Evolutionary conservation across 176 grass and related monocot species (phyloP).

Genomic region (Olyra latifolia): DNA sequence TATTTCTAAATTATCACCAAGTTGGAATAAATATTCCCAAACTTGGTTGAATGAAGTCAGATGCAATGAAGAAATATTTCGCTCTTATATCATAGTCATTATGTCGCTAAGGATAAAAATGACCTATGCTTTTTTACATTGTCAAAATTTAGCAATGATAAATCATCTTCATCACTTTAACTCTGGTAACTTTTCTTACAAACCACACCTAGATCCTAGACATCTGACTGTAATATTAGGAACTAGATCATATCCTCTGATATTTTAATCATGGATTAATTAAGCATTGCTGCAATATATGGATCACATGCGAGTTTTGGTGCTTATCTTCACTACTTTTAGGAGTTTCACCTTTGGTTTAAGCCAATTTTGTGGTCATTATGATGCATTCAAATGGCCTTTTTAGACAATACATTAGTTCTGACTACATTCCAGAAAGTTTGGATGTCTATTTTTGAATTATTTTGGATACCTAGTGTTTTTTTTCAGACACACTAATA

Average conservation of each 20-base stretch:
- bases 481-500: neutral
- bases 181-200: constrained; percentile 14
- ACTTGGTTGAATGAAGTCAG: neutral
- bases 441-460: neutral
- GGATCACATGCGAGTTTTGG: neutral
- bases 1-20: constrained; percentile 15
- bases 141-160: neutral
- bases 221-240: constrained; percentile 3
- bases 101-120: neutral
- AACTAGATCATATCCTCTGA: constrained; percentile 12
- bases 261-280: constrained; percentile 11
- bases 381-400: neutral
- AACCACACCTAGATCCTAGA: neutral
- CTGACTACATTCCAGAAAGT: neutral
- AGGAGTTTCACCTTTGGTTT: neutral
- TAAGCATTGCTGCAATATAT: neutral
- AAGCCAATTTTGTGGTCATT: neutral
- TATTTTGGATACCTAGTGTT: neutral
- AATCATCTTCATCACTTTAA: neutral
- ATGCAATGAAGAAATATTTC: neutral
- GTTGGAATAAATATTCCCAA: neutral
- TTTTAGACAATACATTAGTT: neutral
- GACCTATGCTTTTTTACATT: neutral
- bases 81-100: constrained; percentile 26
- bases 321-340: neutral